A percentile compares a stretch with the other conserved stretches of the same genome.
Conservation (phyloP, 163 green algal species). For the Picocystis sp. region DNA sequence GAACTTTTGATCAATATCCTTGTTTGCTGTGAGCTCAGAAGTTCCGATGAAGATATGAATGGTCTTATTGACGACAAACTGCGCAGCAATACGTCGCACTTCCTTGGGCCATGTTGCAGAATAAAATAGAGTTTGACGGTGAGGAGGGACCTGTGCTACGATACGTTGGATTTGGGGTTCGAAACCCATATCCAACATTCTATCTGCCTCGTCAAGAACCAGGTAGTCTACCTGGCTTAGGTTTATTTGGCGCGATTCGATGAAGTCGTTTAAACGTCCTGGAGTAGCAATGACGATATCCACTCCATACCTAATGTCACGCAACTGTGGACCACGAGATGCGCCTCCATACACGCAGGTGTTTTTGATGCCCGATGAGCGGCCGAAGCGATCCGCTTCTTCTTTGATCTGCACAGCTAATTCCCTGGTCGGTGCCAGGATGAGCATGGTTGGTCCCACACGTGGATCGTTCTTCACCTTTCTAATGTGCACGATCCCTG, state of each 20-base stretch:
- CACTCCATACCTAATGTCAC: slow-evolving; percentile 43
- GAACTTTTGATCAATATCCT: slow-evolving; percentile 42
- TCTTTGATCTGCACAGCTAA: slow-evolving; percentile 91
- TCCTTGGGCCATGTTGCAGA: slow-evolving; percentile 71
- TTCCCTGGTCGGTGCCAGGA: slow-evolving; percentile 80
- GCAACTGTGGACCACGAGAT: slow-evolving; percentile 72
- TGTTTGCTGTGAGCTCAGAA: slow-evolving; percentile 58
- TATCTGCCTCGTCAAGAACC: slow-evolving; percentile 38
- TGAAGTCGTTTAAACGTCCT: slow-evolving; percentile 87
- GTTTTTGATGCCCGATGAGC: slow-evolving; percentile 67
- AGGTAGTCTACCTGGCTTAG: slow-evolving; percentile 47
- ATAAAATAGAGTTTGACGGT: slow-evolving; percentile 83
- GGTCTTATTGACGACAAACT: slow-evolving; percentile 54
- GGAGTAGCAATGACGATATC: slow-evolving; percentile 94
- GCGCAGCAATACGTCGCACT: slow-evolving; percentile 58
- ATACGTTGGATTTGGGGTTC: slow-evolving; percentile 70
- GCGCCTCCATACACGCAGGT: slow-evolving; percentile 92
- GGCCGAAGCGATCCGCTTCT: slow-evolving; percentile 83
- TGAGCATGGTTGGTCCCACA: slow-evolving; percentile 73
- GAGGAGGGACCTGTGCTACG: slow-evolving; percentile 48
- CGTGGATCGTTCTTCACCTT: slow-evolving; percentile 61
- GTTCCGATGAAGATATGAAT: slow-evolving; percentile 72
- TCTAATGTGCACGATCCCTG: slow-evolving; percentile 82
- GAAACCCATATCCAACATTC: slow-evolving; percentile 52
- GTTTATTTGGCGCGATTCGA: slow-evolving; percentile 69